A percentile compares a stretch with the other conserved stretches of the same genome.
phyloP scores from a whole-genome alignment of 257 asterid genomes.

The Forsythia suspensa region DNA sequence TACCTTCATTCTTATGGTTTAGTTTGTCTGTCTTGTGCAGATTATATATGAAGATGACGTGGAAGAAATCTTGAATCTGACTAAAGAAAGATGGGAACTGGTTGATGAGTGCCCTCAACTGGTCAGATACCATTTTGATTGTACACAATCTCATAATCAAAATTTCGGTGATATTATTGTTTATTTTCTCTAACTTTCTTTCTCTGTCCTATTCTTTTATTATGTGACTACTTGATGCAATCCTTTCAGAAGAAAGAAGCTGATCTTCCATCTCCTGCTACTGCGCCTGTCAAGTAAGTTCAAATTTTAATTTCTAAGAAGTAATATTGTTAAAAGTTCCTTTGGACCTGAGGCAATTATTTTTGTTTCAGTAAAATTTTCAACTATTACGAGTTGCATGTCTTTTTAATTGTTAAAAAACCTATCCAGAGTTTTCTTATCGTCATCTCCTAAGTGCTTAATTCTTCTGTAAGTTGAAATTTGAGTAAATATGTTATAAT shows the following conservation, averaged over 20 bases:
- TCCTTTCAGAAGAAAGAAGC: conserved; percentile 32
- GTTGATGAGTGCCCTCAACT: conserved; percentile 20
- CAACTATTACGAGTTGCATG: background rate
- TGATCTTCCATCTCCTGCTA: conserved; percentile 25
- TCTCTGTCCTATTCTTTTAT: background rate
- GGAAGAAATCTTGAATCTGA: conserved; percentile 41
- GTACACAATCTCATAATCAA: conserved; percentile 3
- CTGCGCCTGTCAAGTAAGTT: conserved; percentile 46
- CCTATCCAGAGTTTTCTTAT: background rate
- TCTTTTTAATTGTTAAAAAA: background rate
- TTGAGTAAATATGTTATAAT: background rate
- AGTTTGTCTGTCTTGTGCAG: conserved; percentile 33
- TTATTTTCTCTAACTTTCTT: background rate
- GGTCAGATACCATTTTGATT: conserved; percentile 32
- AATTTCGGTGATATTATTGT: background rate
- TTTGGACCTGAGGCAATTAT: background rate
- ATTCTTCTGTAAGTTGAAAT: background rate
- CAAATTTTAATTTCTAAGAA: conserved; percentile 3
- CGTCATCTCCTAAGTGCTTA: background rate
- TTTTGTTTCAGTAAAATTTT: background rate
- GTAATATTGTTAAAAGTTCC: background rate
- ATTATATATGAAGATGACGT: conserved; percentile 46
- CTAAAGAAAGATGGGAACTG: conserved; percentile 46
- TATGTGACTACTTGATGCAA: conserved; percentile 19
- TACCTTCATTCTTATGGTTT: conserved; percentile 11